Percentiles rank a stretch among this genome's conserved stretches.
These are phyloP conservation scores for Polygonum maritimum DNA, from an alignment of 148 eudicot species.

Conservation along the genomic window DNA sequence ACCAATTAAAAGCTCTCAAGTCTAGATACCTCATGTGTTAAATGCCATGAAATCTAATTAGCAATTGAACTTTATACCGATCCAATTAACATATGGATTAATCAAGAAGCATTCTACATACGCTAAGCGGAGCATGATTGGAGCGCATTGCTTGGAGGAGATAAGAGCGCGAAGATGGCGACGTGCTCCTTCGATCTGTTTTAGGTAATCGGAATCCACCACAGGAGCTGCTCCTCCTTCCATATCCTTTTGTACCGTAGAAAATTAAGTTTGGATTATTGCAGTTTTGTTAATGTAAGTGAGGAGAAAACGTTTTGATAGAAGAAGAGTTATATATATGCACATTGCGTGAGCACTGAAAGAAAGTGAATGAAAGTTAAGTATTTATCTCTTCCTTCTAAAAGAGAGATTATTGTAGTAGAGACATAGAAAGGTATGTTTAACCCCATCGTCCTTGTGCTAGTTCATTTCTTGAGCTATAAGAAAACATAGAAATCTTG, in stretches of 20 bases:
- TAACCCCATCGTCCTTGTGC: background rate
- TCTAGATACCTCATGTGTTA: too few species aligned
- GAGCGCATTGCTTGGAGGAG: constrained; percentile 63
- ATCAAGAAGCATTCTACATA: constrained; percentile 15
- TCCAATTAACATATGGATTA: background rate
- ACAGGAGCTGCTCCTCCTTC: constrained; percentile 17
- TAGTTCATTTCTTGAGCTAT: background rate
- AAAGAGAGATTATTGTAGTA: background rate
- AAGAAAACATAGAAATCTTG: background rate
- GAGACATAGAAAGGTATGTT: background rate
- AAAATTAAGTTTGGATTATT: background rate
- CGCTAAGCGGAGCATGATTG: constrained; percentile 96
- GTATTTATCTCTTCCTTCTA: constrained; percentile 1
- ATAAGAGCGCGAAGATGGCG: constrained; percentile 76
- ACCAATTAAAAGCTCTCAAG: background rate
- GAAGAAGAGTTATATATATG: background rate
- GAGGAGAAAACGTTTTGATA: background rate
- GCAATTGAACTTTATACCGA: background rate
- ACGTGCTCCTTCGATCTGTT: constrained; percentile 63
- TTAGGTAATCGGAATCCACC: constrained; percentile 44
- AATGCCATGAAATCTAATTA: background rate
- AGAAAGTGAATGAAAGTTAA: background rate
- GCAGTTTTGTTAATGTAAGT: background rate
- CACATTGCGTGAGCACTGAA: background rate
- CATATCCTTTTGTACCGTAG: background rate